A percentile compares a stretch with the other conserved stretches of the same genome.
Conservation (phyloP, 108 stramenopile genomes). For the Nitzschia inconspicua region DNA sequence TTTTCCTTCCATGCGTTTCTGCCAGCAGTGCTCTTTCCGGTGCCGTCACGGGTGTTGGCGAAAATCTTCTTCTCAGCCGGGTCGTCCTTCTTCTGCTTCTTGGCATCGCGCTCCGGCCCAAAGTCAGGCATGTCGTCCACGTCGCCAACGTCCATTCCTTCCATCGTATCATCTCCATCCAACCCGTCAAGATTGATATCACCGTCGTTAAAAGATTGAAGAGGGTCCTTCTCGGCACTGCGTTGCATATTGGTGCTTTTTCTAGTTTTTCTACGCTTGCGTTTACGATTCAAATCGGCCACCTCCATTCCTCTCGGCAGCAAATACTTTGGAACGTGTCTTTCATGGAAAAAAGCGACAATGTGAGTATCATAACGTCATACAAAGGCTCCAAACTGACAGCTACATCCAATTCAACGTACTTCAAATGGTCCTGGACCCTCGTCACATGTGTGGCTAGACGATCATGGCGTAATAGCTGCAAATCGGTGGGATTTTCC, state of each 20-base stretch:
- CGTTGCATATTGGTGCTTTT: conserved; percentile 35
- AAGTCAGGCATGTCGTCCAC: conserved; percentile 38
- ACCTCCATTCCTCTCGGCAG: conserved; percentile 90
- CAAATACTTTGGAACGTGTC: conserved; percentile 94
- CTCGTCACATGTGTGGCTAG: conserved; percentile 70
- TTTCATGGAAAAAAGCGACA: background rate
- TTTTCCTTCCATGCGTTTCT: conserved; percentile 90
- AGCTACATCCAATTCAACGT: too few relatives aligned
- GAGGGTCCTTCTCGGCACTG: conserved; percentile 81
- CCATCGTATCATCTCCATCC: conserved; percentile 38
- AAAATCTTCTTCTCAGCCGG: conserved; percentile 63
- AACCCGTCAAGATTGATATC: conserved; percentile 64
- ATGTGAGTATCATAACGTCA: background rate
- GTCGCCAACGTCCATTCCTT: conserved; percentile 45
- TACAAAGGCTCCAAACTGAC: background rate
- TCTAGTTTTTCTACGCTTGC: conserved; percentile 63
- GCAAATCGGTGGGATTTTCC: conserved; percentile 90
- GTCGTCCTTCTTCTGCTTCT: conserved; percentile 33
- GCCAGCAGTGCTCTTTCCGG: conserved; percentile 84
- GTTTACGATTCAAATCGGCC: conserved; percentile 73
- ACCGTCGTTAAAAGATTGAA: conserved; percentile 81
- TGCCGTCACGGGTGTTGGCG: conserved; percentile 62
- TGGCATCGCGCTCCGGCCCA: background rate
- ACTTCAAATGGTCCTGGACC: conserved; percentile 82
- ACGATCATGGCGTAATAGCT: conserved; percentile 83